These are phyloP conservation scores for Arthrobotrys iridis DNA, from an alignment of 2,329 filamentous ascomycete genomes.

Conservation along the genomic window DNA sequence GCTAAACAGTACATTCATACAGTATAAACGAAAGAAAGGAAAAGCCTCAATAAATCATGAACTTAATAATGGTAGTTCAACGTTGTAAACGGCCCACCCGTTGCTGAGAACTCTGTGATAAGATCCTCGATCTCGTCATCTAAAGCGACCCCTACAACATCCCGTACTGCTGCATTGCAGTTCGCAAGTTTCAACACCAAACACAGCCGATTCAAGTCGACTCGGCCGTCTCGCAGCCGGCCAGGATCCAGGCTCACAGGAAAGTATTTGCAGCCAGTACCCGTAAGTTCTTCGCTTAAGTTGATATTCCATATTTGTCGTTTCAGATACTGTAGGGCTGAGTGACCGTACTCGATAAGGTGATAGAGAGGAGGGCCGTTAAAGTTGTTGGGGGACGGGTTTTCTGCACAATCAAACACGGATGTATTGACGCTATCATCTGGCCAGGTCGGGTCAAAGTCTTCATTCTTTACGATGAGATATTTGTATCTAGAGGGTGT, in stretches of 20 bases:
- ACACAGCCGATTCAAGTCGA: background rate
- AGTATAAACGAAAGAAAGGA: no score
- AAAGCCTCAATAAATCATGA: background rate
- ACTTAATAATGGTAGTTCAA: background rate
- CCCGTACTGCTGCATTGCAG: slow-evolving; percentile 7
- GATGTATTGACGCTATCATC: background rate
- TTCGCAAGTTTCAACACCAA: slow-evolving; percentile 2
- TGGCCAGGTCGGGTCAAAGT: slow-evolving; percentile 5
- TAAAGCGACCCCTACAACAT: slow-evolving; percentile 1
- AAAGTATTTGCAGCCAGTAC: slow-evolving; percentile 15
- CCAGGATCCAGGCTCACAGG: slow-evolving; percentile 2
- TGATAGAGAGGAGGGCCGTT: background rate
- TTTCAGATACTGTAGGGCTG: slow-evolving; percentile 12
- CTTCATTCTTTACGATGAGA: slow-evolving; percentile 3
- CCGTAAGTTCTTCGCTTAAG: background rate
- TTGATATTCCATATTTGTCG: slow-evolving; percentile 21
- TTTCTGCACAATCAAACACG: slow-evolving; percentile 15
- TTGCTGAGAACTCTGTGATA: slow-evolving; percentile 7
- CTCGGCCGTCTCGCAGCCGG: background rate
- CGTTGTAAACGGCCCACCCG: background rate
- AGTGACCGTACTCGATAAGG: slow-evolving; percentile 3
- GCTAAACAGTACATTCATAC: no score
- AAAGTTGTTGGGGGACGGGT: background rate
- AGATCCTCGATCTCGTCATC: slow-evolving; percentile 8
- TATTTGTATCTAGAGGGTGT: slow-evolving; percentile 9